Evolutionary conservation across 306 rosid genomes (phyloP).

Genomic region (Gillenia trifoliata): DNA sequence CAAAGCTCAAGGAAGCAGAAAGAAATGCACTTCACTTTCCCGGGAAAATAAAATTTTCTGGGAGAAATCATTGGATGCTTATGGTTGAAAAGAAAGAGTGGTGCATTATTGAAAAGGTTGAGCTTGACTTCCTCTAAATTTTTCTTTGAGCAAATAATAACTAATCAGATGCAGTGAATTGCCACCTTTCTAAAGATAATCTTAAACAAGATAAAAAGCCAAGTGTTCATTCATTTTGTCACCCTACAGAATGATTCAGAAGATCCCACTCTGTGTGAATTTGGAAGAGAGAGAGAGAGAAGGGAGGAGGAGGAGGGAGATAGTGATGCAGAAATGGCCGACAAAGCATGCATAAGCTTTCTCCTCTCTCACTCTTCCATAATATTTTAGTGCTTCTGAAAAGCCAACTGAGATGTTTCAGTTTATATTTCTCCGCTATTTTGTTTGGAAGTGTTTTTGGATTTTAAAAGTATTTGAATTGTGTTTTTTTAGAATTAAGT

Average conservation of each 20-base stretch:
- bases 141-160: not conserved
- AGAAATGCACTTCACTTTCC: not conserved
- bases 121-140: not conserved
- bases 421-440: not conserved
- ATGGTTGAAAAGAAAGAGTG: not conserved
- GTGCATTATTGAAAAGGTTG: not conserved
- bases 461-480: too few relatives aligned
- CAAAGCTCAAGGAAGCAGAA: conserved; percentile 6
- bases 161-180: not conserved
- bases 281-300: not conserved
- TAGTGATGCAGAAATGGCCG: conserved; percentile 18
- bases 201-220: conserved; percentile 9
- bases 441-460: too few relatives aligned
- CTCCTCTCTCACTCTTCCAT: conserved; percentile 8
- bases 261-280: conserved; percentile 26
- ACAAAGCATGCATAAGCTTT: conserved; percentile 24
- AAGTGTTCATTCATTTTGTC: conserved; percentile 11
- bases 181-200: conserved; percentile 16
- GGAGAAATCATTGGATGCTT: conserved; percentile 1
- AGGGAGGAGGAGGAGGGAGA: not conserved
- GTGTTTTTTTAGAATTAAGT: too few relatives aligned
- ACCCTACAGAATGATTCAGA: conserved; percentile 19
- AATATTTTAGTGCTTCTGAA: conserved; percentile 21
- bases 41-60: not conserved
- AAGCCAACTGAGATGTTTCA: not conserved